Percentiles rank a stretch among this genome's conserved stretches.
These are phyloP conservation scores for Lojkania enalia DNA, from an alignment of 2,329 filamentous ascomycete species.

Conservation along the genomic window DNA sequence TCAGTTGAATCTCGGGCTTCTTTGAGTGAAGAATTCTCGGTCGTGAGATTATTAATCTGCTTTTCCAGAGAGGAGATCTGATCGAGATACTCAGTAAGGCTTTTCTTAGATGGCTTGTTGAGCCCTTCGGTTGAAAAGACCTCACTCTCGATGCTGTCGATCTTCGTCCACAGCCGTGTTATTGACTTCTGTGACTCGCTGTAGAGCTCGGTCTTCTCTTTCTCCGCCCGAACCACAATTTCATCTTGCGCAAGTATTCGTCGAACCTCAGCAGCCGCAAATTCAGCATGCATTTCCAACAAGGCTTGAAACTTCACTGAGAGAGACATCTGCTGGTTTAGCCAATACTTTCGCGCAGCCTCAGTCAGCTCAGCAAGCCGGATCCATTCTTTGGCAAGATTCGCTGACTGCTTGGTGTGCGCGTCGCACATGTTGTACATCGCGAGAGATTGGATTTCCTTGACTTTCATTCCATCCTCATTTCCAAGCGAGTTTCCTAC, in stretches of 20 bases:
- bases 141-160: constrained; percentile 7
- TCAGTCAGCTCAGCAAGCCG: too few relatives aligned
- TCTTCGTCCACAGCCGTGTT: constrained; percentile 1
- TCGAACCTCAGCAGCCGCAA: constrained; percentile 7
- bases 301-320: too few relatives aligned
- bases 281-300: constrained; percentile 5
- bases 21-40: too few relatives aligned
- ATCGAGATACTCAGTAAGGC: constrained; percentile 1
- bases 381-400: too few relatives aligned
- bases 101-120: constrained; percentile 7
- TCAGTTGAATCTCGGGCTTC: too few relatives aligned
- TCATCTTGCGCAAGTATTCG: constrained; percentile 7
- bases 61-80: constrained; percentile 8
- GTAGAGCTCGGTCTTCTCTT: constrained; percentile 6
- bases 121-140: constrained; percentile 5
- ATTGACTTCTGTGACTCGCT: background rate
- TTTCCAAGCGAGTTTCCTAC: too few relatives aligned
- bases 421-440: too few relatives aligned
- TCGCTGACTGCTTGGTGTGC: too few relatives aligned
- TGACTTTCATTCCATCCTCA: too few relatives aligned
- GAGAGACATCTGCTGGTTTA: too few relatives aligned
- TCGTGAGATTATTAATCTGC: constrained; percentile 5
- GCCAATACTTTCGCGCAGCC: too few relatives aligned
- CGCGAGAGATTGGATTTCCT: too few relatives aligned
- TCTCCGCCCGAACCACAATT: constrained; percentile 5